Evolutionary conservation across 371 early-diverging fungal genomes (phyloP).

Genomic region (Mortierella sp.): DNA sequence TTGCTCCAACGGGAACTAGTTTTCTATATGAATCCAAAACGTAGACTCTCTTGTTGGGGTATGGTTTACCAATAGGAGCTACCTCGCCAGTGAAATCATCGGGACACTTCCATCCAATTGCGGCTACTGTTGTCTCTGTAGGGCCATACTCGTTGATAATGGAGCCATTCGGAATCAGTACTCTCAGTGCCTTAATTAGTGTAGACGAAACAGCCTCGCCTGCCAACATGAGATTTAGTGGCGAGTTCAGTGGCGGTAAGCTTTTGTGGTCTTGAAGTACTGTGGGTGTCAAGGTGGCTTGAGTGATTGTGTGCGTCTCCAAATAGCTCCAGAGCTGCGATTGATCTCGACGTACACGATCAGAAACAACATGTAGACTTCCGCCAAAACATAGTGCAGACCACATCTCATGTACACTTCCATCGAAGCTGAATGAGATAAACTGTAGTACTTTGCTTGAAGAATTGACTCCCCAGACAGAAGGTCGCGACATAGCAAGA

Average conservation of each 20-base stretch:
- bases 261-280: background rate
- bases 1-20: constrained; percentile 24
- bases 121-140: constrained; percentile 7
- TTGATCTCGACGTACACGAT: constrained; percentile 4
- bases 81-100: background rate
- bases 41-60: constrained; percentile 6
- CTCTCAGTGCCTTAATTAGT: background rate
- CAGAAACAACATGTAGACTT: constrained; percentile 6
- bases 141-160: constrained; percentile 18
- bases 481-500: background rate
- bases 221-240: background rate
- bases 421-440: constrained; percentile 19
- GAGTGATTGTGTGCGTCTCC: constrained; percentile 4
- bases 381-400: constrained; percentile 9
- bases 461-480: background rate
- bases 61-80: constrained; percentile 2
- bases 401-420: constrained; percentile 1
- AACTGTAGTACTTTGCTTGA: background rate
- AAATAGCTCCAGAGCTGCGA: constrained; percentile 8
- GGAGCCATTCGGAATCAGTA: background rate
- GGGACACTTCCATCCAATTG: background rate
- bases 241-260: background rate
- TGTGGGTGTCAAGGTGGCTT: constrained; percentile 6
- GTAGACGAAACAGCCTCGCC: constrained; percentile 2
- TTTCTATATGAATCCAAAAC: constrained; percentile 1